Evolutionary conservation across 1,139 yeast genomes (phyloP).

Genomic region (Zygosaccharomyces sapae): DNA sequence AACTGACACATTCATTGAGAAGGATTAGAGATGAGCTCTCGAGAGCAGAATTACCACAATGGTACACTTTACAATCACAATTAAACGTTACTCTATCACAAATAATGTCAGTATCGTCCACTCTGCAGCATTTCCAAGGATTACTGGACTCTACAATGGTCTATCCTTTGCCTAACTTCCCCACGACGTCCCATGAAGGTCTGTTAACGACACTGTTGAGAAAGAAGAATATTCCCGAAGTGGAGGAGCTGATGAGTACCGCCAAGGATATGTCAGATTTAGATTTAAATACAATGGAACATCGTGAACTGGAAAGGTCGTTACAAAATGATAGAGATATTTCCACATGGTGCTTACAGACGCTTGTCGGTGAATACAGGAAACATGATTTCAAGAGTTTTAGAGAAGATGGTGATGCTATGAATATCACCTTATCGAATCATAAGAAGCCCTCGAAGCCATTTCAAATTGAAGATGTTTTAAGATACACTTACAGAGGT

Average conservation of each 20-base stretch:
- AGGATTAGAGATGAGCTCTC: slow-evolving; percentile 45
- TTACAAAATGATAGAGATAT: slow-evolving; percentile 49
- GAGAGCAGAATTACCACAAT: slow-evolving; percentile 37
- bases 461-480: slow-evolving; percentile 36
- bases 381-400: slow-evolving; percentile 58
- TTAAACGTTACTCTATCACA: slow-evolving; percentile 80
- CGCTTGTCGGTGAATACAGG: slow-evolving; percentile 49
- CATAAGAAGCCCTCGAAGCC: slow-evolving; percentile 29
- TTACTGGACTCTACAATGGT: slow-evolving; percentile 63
- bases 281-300: slow-evolving; percentile 21
- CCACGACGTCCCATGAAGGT: slow-evolving; percentile 78
- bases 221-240: slow-evolving; percentile 86
- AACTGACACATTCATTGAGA: slow-evolving; percentile 45
- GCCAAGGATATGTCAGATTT: slow-evolving; percentile 46
- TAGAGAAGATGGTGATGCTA: slow-evolving; percentile 18
- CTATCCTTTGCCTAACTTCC: slow-evolving; percentile 79
- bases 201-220: slow-evolving; percentile 76
- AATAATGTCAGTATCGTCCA: slow-evolving; percentile 64
- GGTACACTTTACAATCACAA: slow-evolving; percentile 64
- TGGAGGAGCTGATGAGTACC: slow-evolving; percentile 73
- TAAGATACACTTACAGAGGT: slow-evolving; percentile 44
- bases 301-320: slow-evolving; percentile 26
- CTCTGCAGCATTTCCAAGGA: slow-evolving; percentile 59
- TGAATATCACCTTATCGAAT: slow-evolving; percentile 13
- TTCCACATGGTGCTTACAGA: slow-evolving; percentile 58